A percentile compares a stretch with the other conserved stretches of the same genome.
These are phyloP conservation scores for Aureobasidium sp. DNA, from an alignment of 2,329 filamentous ascomycete genomes.

Conservation along the genomic window DNA sequence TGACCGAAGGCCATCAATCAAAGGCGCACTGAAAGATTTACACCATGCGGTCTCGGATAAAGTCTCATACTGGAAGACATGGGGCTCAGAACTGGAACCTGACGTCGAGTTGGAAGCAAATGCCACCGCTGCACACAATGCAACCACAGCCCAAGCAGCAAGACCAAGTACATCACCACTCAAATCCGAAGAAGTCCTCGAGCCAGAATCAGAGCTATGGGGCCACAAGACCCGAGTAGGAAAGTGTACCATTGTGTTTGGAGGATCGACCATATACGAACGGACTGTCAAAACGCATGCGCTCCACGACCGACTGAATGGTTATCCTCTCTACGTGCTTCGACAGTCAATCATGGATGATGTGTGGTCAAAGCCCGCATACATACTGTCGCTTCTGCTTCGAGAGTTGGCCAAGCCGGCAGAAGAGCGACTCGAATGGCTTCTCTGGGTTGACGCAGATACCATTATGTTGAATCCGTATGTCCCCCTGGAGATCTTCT, in stretches of 20 bases:
- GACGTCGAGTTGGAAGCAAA: not conserved
- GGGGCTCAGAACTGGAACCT: not conserved
- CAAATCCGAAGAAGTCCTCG: slow-evolving; percentile 6
- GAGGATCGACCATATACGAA: slow-evolving; percentile 33
- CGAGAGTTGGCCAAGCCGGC: slow-evolving; percentile 33
- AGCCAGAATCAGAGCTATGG: slow-evolving; percentile 20
- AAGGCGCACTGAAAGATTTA: slow-evolving; percentile 28
- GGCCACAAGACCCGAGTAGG: slow-evolving; percentile 30
- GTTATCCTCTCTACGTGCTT: slow-evolving; percentile 38
- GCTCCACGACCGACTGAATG: slow-evolving; percentile 34
- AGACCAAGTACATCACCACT: slow-evolving; percentile 2
- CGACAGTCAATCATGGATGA: slow-evolving; percentile 37
- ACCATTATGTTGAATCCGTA: slow-evolving; percentile 39
- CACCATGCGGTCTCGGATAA: slow-evolving; percentile 29
- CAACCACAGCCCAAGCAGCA: slow-evolving; percentile 16
- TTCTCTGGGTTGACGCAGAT: slow-evolving; percentile 41
- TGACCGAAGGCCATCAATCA: slow-evolving; percentile 23
- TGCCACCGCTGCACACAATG: not conserved
- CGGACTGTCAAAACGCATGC: slow-evolving; percentile 37
- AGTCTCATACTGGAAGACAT: slow-evolving; percentile 26
- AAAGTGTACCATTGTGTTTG: slow-evolving; percentile 36
- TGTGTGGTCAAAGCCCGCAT: slow-evolving; percentile 41
- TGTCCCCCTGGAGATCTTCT: slow-evolving; percentile 34
- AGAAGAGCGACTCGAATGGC: slow-evolving; percentile 35
- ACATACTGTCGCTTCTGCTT: slow-evolving; percentile 36